Percentiles rank a stretch among this genome's conserved stretches.
Conservation (phyloP, 768 basidiomycete genomes). For the Peribolospora baueri region DNA sequence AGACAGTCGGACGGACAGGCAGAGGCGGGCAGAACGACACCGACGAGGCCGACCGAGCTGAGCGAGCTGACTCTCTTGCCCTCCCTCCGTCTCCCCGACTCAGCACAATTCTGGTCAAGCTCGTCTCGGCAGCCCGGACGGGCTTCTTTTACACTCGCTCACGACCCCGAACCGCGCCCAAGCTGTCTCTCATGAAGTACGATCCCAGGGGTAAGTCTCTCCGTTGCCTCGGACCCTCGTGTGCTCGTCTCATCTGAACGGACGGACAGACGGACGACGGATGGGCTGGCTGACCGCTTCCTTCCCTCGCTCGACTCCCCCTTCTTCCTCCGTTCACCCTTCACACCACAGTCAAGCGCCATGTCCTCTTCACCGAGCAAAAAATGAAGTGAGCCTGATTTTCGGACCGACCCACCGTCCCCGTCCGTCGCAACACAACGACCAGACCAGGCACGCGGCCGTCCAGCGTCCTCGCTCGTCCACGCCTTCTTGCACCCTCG, state of each 20-base stretch:
- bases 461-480: too few species aligned
- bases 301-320: neutral
- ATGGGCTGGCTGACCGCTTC: too few species aligned
- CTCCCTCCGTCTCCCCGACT: neutral
- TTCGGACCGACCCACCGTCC: neutral
- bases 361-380: slow-evolving; percentile 57
- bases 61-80: too few species aligned
- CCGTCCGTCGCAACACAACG: too few species aligned
- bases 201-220: slow-evolving; percentile 46
- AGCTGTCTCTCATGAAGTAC: slow-evolving; percentile 71
- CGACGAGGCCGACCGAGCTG: too few species aligned
- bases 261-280: too few species aligned
- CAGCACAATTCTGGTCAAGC: slow-evolving; percentile 62
- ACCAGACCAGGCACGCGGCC: too few species aligned
- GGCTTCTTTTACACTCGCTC: slow-evolving; percentile 76
- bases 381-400: slow-evolving; percentile 14
- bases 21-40: too few species aligned
- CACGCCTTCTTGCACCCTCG: too few species aligned
- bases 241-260: too few species aligned
- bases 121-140: slow-evolving; percentile 75
- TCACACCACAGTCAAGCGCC: slow-evolving; percentile 30
- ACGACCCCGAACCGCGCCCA: slow-evolving; percentile 47
- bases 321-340: neutral
- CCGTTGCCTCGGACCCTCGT: too few species aligned
- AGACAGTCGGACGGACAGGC: neutral